Conservation (phyloP, 768 basidiomycete genomes). For the Dacryopinax primogenitus region DNA sequence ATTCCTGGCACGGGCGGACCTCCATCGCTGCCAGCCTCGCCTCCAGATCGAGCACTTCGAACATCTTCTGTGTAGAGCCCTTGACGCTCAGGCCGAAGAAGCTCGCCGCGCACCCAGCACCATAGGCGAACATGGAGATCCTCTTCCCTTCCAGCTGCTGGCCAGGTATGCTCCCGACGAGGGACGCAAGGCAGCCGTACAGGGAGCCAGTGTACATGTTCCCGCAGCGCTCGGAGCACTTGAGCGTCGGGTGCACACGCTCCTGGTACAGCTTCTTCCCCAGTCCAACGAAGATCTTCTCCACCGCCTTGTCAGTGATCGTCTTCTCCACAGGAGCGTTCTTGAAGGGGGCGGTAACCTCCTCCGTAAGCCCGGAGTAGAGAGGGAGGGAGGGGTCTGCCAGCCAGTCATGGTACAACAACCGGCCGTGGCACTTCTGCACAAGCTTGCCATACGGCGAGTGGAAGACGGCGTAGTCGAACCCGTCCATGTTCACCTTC, state of each 20-base stretch:
- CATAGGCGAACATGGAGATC: slow-evolving; percentile 90
- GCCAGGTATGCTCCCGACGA: slow-evolving; percentile 62
- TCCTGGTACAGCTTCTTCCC: slow-evolving; percentile 62
- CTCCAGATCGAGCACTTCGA: slow-evolving; percentile 66
- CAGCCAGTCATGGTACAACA: slow-evolving; percentile 86
- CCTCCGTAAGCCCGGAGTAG: slow-evolving; percentile 19
- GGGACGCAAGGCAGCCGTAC: slow-evolving; percentile 84
- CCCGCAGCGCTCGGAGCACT: slow-evolving; percentile 78
- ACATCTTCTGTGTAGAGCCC: slow-evolving; percentile 75
- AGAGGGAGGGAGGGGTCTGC: slow-evolving; percentile 51
- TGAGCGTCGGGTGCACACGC: slow-evolving; percentile 70
- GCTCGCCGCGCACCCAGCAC: slow-evolving; percentile 84
- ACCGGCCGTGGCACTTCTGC: slow-evolving; percentile 88
- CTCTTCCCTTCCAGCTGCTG: slow-evolving; percentile 65
- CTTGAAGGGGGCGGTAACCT: not conserved
- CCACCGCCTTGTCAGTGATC: slow-evolving; percentile 84
- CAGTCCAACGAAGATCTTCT: slow-evolving; percentile 81
- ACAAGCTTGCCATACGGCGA: slow-evolving; percentile 98
- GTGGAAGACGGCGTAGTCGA: slow-evolving; percentile 95
- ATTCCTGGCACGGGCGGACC: slow-evolving; percentile 84
- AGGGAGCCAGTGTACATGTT: slow-evolving; percentile 99
- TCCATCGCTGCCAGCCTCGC: slow-evolving; percentile 70
- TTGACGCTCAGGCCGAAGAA: slow-evolving; percentile 83
- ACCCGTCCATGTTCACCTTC: slow-evolving; percentile 60
- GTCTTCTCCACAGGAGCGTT: slow-evolving; percentile 37